Base-by-base conservation (phyloP, 2,329 filamentous ascomycete genomes). In the Domatiomyces catenatus region DNA sequence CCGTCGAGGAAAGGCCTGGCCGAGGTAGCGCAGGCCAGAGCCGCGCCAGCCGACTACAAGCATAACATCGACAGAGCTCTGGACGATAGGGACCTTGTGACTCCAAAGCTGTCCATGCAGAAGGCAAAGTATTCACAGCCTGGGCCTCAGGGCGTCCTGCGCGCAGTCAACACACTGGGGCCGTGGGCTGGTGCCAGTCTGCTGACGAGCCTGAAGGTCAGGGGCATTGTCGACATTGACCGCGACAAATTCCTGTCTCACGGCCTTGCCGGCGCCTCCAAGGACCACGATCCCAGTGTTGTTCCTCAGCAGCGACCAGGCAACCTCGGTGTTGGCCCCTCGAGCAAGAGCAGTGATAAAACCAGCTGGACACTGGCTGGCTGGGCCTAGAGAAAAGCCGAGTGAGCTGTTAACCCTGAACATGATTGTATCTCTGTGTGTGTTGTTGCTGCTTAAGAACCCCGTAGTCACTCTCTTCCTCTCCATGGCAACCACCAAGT, bases 181-280 rank as follows among this genome's bases (percentile, higher is more conserved):
- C 64, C 79, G 2, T 84, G 80, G 80, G 75, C 75, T 3, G 80
- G 80, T 5, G 80, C 76, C 3, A 82, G 79, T 61, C 64, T 84
- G 18, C 66, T 80, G 5, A 72, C 75, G 0, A 75, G 73, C 54
- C 64, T 82, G 56, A 75, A 77, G 48, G 70, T 81, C 19, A 74
- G 74, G 52, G 78, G 79, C 0, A 69, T 78, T 45, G 75, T 81
- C 5, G 79, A 83, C 62, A 73, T 83, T 18, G 79, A 83, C 58
- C 69, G 76, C 22, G 80, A 84, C 47, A 75, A 74, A 44, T 84
- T 81, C 57, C 62, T 82, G 39, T 67, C 71, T 45, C 64, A 72
- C 57, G 71, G 71, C 24, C 58, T 74, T 39, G 64, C 68, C 12
- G 69, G 71, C 2, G 71, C 70, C n/a, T 70, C 60, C 52, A 65